Percentiles rank a stretch among this genome's conserved stretches.
Conservation (phyloP, 2,329 filamentous ascomycete species). For the Tolypocladium sp. region DNA sequence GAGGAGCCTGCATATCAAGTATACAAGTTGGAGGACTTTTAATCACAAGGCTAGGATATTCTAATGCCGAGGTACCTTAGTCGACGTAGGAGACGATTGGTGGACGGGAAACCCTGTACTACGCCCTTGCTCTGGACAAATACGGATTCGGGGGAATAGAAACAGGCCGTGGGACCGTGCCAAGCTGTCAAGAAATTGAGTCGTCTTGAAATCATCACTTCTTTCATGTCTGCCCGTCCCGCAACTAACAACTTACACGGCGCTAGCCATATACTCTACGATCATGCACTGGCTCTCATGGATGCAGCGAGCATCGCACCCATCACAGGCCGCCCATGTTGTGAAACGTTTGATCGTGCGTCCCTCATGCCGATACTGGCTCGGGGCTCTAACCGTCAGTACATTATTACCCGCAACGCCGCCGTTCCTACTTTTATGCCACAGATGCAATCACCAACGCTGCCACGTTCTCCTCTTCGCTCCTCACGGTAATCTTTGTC, state of each 20-base stretch:
- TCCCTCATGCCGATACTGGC: background rate
- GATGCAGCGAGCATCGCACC: background rate
- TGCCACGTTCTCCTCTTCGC: constrained; percentile 88
- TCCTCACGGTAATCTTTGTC: constrained; percentile 86
- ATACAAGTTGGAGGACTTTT: constrained; percentile 38
- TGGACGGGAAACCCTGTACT: background rate
- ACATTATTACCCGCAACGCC: constrained; percentile 27
- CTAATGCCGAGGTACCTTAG: background rate
- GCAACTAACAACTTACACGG: background rate
- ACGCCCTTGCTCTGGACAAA: background rate
- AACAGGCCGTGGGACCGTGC: background rate
- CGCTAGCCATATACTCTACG: background rate
- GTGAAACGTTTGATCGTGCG: background rate
- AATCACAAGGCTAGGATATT: background rate
- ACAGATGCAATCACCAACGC: constrained; percentile 76
- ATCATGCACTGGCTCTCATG: background rate
- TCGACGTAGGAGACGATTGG: background rate
- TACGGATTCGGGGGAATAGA: background rate
- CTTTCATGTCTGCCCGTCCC: background rate
- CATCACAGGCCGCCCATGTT: background rate
- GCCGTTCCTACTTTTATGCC: constrained; percentile 44
- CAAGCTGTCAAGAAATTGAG: background rate
- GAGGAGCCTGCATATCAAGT: constrained; percentile 42
- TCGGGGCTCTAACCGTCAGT: constrained; percentile 17
- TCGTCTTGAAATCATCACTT: background rate